phyloP scores from a whole-genome alignment of 2,329 filamentous ascomycete species.

The Fonsecaea multimorphosa region DNA sequence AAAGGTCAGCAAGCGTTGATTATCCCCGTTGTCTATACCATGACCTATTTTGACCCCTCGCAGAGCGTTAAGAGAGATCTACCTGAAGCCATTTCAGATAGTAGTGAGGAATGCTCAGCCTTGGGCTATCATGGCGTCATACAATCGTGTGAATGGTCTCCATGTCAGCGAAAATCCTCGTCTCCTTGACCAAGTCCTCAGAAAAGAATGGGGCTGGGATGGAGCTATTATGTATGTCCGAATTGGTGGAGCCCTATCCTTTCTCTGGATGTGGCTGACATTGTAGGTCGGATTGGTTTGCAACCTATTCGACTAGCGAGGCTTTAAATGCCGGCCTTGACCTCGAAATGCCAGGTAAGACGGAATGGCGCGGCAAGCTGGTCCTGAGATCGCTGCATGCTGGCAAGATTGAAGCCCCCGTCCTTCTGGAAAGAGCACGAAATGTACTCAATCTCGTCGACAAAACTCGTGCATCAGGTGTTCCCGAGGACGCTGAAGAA shows the following conservation, averaged over 20 bases:
- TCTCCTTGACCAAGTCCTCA: slow-evolving; percentile 50
- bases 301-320: slow-evolving; percentile 38
- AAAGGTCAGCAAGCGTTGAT: slow-evolving; percentile 44
- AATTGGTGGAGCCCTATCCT: not conserved
- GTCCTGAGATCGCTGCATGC: slow-evolving; percentile 40
- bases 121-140: slow-evolving; percentile 63
- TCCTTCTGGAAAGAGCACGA: slow-evolving; percentile 42
- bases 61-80: slow-evolving; percentile 64
- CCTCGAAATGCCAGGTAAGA: slow-evolving; percentile 41
- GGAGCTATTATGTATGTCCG: slow-evolving; percentile 52
- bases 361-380: slow-evolving; percentile 45
- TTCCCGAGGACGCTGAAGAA: slow-evolving; percentile 2
- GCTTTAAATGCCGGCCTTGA: slow-evolving; percentile 41
- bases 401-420: slow-evolving; percentile 42
- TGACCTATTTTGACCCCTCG: not conserved
- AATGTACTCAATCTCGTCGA: slow-evolving; percentile 46
- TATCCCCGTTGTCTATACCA: not conserved
- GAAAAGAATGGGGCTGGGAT: slow-evolving; percentile 54
- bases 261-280: not conserved
- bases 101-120: slow-evolving; percentile 61
- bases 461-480: slow-evolving; percentile 29
- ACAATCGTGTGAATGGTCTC: slow-evolving; percentile 62
- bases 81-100: slow-evolving; percentile 67
- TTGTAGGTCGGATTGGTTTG: slow-evolving; percentile 46
- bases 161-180: slow-evolving; percentile 48